These are phyloP conservation scores for Daedaleopsis nitida DNA, from an alignment of 768 basidiomycete species.

Conservation along the genomic window DNA sequence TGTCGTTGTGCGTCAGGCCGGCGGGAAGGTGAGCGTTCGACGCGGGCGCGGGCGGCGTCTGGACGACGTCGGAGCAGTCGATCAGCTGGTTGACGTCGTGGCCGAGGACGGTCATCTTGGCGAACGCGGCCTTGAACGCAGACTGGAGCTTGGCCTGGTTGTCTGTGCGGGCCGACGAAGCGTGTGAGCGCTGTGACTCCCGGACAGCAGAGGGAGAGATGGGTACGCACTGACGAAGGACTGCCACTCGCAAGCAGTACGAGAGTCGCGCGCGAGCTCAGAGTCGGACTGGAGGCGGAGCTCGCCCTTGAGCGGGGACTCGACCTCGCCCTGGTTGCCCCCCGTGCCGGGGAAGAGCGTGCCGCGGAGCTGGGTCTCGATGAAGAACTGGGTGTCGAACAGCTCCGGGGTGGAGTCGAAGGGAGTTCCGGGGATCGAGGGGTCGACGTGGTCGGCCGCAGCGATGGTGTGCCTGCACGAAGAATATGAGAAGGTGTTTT, in stretches of 20 bases:
- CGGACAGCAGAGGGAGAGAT: not conserved
- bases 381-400: constrained; percentile 35
- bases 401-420: constrained; percentile 33
- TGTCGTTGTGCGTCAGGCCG: constrained; percentile 24
- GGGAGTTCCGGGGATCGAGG: constrained; percentile 27
- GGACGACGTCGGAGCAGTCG: constrained; percentile 25
- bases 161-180: not conserved
- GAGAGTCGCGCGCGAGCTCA: constrained; percentile 34
- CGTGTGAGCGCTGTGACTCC: not conserved
- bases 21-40: constrained; percentile 27
- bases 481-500: no score
- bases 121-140: constrained; percentile 32
- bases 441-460: constrained; percentile 31
- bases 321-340: constrained; percentile 32
- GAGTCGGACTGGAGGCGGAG: constrained; percentile 39
- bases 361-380: constrained; percentile 32
- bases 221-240: constrained; percentile 27
- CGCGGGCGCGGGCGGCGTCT: constrained; percentile 12
- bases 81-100: constrained; percentile 21
- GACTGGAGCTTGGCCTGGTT: constrained; percentile 30
- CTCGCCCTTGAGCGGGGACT: constrained; percentile 34
- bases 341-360: constrained; percentile 32
- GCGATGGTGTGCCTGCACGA: constrained; percentile 21
- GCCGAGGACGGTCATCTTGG: constrained; percentile 33
- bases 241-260: constrained; percentile 39